phyloP scores from a whole-genome alignment of 179 eudicot genomes.

The Spergularia azorica region DNA sequence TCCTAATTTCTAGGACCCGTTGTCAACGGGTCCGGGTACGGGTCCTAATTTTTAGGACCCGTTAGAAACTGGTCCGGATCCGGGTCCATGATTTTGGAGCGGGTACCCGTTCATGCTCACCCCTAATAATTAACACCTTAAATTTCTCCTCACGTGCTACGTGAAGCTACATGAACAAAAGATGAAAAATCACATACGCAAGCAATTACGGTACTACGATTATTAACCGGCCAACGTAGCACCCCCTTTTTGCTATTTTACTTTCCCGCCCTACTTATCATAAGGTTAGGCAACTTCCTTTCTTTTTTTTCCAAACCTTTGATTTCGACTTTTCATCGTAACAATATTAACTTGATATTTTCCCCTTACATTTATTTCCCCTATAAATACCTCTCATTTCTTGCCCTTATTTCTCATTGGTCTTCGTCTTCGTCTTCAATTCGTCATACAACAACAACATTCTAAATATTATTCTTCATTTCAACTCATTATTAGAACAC shows the following conservation, averaged over 20 bases:
- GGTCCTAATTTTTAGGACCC: too few species aligned
- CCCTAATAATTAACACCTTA: too few species aligned
- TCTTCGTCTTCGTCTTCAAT: slow-evolving; percentile 13
- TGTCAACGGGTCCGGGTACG: too few species aligned
- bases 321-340: not conserved
- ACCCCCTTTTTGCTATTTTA: not conserved
- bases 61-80: too few species aligned
- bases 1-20: too few species aligned
- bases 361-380: slow-evolving; percentile 1
- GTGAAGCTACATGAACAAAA: too few species aligned
- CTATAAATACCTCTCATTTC: slow-evolving; percentile 15
- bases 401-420: slow-evolving; percentile 17
- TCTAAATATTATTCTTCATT: not conserved
- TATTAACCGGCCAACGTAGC: slow-evolving; percentile 19
- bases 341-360: not conserved
- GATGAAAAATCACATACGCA: slow-evolving; percentile 10
- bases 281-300: not conserved
- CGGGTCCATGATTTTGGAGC: too few species aligned
- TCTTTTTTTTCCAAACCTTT: not conserved
- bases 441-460: not conserved
- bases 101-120: too few species aligned
- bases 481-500: not conserved
- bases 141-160: too few species aligned
- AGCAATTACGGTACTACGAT: slow-evolving; percentile 28
- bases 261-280: too few species aligned